Conservation (phyloP, 768 basidiomycete species). For the Cubamyces sp. region DNA sequence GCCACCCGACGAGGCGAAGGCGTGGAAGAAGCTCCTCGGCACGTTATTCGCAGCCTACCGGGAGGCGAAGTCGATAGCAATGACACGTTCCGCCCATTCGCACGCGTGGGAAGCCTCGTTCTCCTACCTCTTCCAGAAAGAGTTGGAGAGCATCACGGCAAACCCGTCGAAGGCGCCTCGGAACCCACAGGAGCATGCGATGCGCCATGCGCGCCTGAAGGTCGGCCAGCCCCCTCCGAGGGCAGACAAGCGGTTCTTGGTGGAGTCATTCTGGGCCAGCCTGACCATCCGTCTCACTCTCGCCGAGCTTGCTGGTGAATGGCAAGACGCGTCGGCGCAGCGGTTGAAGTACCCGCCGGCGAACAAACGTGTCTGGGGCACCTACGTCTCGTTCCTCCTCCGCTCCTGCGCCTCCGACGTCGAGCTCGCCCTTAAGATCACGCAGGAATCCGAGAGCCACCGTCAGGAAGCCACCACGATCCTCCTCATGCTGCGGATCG, state of each 20-base stretch:
- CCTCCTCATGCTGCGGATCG: conserved; percentile 48
- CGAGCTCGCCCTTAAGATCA: conserved; percentile 48
- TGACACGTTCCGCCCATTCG: conserved; percentile 56
- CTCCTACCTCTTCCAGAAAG: conserved; percentile 52
- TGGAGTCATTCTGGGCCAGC: conserved; percentile 62
- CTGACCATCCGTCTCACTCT: conserved; percentile 58
- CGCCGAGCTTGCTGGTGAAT: conserved; percentile 45
- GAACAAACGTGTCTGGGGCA: conserved; percentile 50
- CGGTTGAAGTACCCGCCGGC: conserved; percentile 28
- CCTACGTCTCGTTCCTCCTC: conserved; percentile 51
- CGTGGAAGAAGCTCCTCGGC: conserved; percentile 46
- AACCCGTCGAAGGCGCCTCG: conserved; percentile 43
- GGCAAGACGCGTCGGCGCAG: conserved; percentile 42
- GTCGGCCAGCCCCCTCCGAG: conserved; percentile 62
- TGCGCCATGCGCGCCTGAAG: conserved; percentile 52
- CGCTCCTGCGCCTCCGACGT: conserved; percentile 51
- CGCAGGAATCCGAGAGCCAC: conserved; percentile 51
- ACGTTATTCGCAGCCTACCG: conserved; percentile 45
- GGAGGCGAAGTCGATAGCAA: conserved; percentile 44
- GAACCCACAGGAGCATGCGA: conserved; percentile 50
- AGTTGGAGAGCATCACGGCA: conserved; percentile 40
- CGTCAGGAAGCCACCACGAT: conserved; percentile 54
- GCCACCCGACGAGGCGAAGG: conserved; percentile 34
- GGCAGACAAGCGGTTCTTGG: conserved; percentile 60
- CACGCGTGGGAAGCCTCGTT: conserved; percentile 66